These are phyloP conservation scores for Geotrichum macrosporum DNA, from an alignment of 1,139 yeast genomes.

Conservation along the genomic window DNA sequence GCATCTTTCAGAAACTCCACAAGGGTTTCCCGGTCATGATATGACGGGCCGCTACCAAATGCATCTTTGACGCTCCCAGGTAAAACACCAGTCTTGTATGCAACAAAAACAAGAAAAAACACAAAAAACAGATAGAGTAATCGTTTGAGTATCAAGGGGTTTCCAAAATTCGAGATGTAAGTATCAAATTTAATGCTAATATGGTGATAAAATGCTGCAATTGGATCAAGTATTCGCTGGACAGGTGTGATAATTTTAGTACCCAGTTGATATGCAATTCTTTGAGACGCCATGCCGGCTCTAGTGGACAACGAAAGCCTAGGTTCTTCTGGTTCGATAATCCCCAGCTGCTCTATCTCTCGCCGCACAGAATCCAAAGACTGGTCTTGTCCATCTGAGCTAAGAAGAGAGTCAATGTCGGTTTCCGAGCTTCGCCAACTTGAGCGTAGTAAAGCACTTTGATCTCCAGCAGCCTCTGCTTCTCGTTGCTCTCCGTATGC, in stretches of 20 bases:
- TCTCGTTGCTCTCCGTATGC: slow-evolving; percentile 7
- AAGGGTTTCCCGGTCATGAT: slow-evolving; percentile 55
- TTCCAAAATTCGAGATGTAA: slow-evolving; percentile 62
- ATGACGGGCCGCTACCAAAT: slow-evolving; percentile 46
- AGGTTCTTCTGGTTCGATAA: slow-evolving; percentile 37
- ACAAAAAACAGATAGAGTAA: slow-evolving; percentile 64
- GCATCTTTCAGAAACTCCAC: slow-evolving; percentile 47
- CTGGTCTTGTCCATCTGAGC: slow-evolving; percentile 19
- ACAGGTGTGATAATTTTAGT: slow-evolving; percentile 51
- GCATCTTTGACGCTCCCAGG: slow-evolving; percentile 35
- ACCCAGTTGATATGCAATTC: slow-evolving; percentile 41
- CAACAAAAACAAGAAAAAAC: slow-evolving; percentile 52
- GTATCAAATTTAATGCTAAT: slow-evolving; percentile 50
- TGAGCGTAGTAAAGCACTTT: not conserved
- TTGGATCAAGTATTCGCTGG: slow-evolving; percentile 56
- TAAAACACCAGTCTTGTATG: slow-evolving; percentile 54
- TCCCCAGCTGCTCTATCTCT: slow-evolving; percentile 43
- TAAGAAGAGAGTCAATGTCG: slow-evolving; percentile 12
- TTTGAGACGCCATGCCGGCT: slow-evolving; percentile 30
- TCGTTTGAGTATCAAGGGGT: slow-evolving; percentile 79
- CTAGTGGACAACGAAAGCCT: slow-evolving; percentile 25
- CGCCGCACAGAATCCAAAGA: slow-evolving; percentile 22
- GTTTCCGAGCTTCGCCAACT: not conserved
- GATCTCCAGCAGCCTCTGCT: slow-evolving; percentile 3
- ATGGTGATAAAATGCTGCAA: slow-evolving; percentile 54